These are phyloP conservation scores for Aegilops bicornis DNA, from an alignment of 176 grass and related monocot species.

Conservation along the genomic window DNA sequence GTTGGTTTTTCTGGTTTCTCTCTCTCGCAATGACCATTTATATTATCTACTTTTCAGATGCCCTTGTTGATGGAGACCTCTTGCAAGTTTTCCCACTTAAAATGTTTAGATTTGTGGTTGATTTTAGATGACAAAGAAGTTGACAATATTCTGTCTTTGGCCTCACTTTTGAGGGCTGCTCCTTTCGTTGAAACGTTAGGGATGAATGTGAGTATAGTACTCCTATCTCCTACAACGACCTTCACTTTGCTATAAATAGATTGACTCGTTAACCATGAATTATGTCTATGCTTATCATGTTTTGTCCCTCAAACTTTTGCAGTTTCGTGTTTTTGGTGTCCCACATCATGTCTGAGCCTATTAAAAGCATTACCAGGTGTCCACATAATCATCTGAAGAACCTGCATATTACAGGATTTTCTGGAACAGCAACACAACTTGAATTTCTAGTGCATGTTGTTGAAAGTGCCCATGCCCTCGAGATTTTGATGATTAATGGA, in stretches of 20 bases:
- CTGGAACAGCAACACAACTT: neutral
- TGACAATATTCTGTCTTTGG: neutral
- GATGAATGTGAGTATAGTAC: neutral
- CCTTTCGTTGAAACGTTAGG: neutral
- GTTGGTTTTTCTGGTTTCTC: neutral
- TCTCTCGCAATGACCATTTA: neutral
- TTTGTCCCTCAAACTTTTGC: neutral
- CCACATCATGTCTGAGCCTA: neutral
- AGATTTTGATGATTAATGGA: neutral
- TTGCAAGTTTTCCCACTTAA: constrained; percentile 9
- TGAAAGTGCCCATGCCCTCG: neutral
- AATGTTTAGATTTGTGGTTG: constrained; percentile 2
- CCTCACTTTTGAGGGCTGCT: neutral
- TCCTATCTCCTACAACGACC: neutral
- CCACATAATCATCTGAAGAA: neutral
- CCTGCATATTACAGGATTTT: neutral
- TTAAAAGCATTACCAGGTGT: neutral
- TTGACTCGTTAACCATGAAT: neutral
- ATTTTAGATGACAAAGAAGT: neutral
- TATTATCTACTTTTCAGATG: neutral
- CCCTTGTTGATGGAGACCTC: neutral
- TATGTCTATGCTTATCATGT: neutral
- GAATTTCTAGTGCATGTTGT: constrained; percentile 21
- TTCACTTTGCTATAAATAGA: neutral
- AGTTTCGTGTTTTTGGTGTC: neutral